These are phyloP conservation scores for Candida albicans DNA, from an alignment of 1,139 yeast genomes.

Conservation along the genomic window DNA sequence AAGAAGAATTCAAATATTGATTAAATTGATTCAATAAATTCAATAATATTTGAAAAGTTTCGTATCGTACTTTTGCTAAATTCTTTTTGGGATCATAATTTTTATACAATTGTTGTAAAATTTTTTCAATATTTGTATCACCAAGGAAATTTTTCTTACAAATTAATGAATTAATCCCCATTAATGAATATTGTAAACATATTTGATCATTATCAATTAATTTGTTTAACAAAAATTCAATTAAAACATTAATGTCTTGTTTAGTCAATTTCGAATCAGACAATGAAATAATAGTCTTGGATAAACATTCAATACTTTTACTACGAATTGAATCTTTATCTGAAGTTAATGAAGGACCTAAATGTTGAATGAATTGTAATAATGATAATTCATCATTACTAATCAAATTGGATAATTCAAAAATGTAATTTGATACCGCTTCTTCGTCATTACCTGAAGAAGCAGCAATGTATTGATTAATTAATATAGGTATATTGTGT, in stretches of 20 bases:
- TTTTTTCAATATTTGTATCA: conserved; percentile 26
- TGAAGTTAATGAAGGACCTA: conserved; percentile 60
- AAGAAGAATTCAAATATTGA: conserved; percentile 16
- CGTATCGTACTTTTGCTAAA: conserved; percentile 65
- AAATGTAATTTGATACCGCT: conserved; percentile 20
- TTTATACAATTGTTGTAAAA: conserved; percentile 44
- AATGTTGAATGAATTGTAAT: conserved; percentile 35
- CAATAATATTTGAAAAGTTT: conserved; percentile 54
- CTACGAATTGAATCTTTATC: conserved; percentile 56
- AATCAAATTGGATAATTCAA: conserved; percentile 20
- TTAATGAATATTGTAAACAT: conserved; percentile 52
- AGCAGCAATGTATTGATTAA: conserved; percentile 39
- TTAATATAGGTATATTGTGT: conserved; percentile 27
- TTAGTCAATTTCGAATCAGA: conserved; percentile 42
- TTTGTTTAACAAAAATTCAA: conserved; percentile 64
- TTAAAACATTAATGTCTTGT: conserved; percentile 68
- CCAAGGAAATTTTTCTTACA: conserved; percentile 46
- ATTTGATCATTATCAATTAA: conserved; percentile 71
- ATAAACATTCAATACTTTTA: conserved; percentile 59
- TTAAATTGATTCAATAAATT: conserved; percentile 27
- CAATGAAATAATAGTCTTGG: conserved; percentile 46
- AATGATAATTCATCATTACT: conserved; percentile 25
- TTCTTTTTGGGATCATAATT: conserved; percentile 60
- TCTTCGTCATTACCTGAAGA: conserved; percentile 27
- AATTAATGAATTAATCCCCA: conserved; percentile 55